A percentile compares a stretch with the other conserved stretches of the same genome.
phyloP scores from a whole-genome alignment of 2,329 filamentous ascomycete genomes.

The Colletotrichum lini region DNA sequence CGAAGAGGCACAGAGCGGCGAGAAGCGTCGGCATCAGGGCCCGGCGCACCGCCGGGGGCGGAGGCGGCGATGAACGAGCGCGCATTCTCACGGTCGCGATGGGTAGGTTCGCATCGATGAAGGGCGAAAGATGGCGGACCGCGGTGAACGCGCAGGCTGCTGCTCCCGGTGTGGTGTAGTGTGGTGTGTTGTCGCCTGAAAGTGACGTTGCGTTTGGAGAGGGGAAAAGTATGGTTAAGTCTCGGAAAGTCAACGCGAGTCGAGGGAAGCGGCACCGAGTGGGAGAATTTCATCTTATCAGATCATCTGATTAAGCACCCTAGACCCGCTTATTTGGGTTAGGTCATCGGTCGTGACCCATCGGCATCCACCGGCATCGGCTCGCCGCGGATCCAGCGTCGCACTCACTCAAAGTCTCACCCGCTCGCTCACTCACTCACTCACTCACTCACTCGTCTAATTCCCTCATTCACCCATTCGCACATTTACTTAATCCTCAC shows the following conservation, averaged over 20 bases:
- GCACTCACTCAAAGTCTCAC: background rate
- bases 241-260: background rate
- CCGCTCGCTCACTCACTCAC: too few species aligned
- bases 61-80: constrained; percentile 15
- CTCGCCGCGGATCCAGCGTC: constrained; percentile 10
- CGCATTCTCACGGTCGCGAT: constrained; percentile 35
- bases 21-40: background rate
- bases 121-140: background rate
- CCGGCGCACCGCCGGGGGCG: constrained; percentile 4
- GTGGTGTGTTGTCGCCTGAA: background rate
- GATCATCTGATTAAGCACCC: constrained; percentile 41
- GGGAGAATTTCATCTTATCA: constrained; percentile 42
- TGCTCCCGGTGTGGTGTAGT: background rate
- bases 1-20: constrained; percentile 29
- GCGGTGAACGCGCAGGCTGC: background rate
- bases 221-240: constrained; percentile 11
- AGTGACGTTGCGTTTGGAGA: background rate
- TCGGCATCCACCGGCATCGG: constrained; percentile 36
- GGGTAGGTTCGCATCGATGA: constrained; percentile 22
- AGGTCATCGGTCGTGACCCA: constrained; percentile 22
- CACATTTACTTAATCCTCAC: too few species aligned
- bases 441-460: too few species aligned
- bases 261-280: background rate
- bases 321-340: constrained; percentile 8
- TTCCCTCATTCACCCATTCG: too few species aligned